phyloP scores from a whole-genome alignment of 371 early-diverging fungal species.

The Circinella minor region DNA sequence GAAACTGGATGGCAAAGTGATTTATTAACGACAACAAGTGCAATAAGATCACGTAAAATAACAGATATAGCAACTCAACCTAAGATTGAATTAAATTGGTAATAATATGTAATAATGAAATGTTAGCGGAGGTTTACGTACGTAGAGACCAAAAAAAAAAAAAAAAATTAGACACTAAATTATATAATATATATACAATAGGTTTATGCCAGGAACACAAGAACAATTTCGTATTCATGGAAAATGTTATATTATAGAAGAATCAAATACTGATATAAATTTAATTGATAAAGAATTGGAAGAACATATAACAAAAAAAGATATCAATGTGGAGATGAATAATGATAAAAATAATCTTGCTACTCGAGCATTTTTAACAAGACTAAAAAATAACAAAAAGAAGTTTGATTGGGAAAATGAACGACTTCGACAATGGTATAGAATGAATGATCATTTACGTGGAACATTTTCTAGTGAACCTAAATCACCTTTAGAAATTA shows the following conservation, averaged over 20 bases:
- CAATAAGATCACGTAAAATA: constrained; percentile 45
- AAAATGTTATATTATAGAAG: not conserved
- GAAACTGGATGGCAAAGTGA: constrained; percentile 49
- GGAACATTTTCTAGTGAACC: constrained; percentile 21
- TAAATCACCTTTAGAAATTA: constrained; percentile 17
- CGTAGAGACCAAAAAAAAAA: not conserved
- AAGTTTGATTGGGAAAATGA: constrained; percentile 44
- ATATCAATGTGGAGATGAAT: not conserved
- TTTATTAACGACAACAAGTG: constrained; percentile 37
- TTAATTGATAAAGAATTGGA: not conserved
- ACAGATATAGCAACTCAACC: constrained; percentile 36
- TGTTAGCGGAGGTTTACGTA: not conserved
- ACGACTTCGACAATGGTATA: constrained; percentile 30
- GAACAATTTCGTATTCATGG: constrained; percentile 43
- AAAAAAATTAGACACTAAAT: not conserved
- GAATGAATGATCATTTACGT: constrained; percentile 30
- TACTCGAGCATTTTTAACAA: constrained; percentile 13
- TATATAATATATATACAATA: not conserved
- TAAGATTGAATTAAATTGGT: constrained; percentile 48
- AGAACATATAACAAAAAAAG: not conserved
- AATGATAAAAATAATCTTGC: not conserved
- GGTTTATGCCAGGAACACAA: constrained; percentile 43
- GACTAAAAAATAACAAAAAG: not conserved
- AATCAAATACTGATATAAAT: not conserved
- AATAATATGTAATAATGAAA: constrained; percentile 3